These are phyloP conservation scores for Fusarium chaquense DNA, from an alignment of 2,329 filamentous ascomycete species.

Conservation along the genomic window DNA sequence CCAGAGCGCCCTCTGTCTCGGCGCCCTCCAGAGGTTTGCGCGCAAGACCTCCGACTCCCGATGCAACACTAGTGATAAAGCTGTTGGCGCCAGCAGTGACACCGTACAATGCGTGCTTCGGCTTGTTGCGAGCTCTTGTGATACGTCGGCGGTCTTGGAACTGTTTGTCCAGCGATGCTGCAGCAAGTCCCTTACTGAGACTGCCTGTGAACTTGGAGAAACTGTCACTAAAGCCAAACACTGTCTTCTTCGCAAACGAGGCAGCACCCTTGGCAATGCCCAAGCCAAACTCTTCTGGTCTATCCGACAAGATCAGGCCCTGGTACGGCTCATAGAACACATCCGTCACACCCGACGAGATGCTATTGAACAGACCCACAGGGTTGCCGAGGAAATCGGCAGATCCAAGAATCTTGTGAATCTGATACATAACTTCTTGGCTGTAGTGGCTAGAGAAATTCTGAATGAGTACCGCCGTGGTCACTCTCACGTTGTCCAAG, in stretches of 20 bases:
- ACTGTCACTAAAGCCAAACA: slow-evolving; percentile 96
- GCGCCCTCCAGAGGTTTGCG: slow-evolving; percentile 95
- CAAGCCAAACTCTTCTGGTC: slow-evolving; percentile 92
- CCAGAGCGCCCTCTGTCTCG: slow-evolving; percentile 91
- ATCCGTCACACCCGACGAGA: slow-evolving; percentile 95
- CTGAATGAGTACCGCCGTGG: slow-evolving; percentile 82
- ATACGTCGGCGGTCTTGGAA: slow-evolving; percentile 97
- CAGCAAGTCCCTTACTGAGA: slow-evolving; percentile 94
- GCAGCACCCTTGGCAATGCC: slow-evolving; percentile 97
- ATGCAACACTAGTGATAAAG: slow-evolving; percentile 91
- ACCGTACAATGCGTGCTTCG: slow-evolving; percentile 96
- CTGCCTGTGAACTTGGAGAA: slow-evolving; percentile 98
- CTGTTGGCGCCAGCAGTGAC: slow-evolving; percentile 96
- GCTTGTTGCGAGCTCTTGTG: slow-evolving; percentile 89
- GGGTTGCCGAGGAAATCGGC: slow-evolving; percentile 98
- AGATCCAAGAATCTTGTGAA: slow-evolving; percentile 96
- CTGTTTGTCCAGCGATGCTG: slow-evolving; percentile 96
- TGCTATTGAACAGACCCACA: slow-evolving; percentile 97
- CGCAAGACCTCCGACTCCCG: slow-evolving; percentile 91
- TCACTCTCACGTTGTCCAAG: slow-evolving; percentile 94
- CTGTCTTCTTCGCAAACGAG: slow-evolving; percentile 98
- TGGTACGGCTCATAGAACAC: slow-evolving; percentile 99
- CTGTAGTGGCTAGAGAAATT: slow-evolving; percentile 96
- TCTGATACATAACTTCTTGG: slow-evolving; percentile 93
- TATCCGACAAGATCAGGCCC: slow-evolving; percentile 94